These are phyloP conservation scores for Starmerella riodocensis DNA, from an alignment of 805 yeast species.

Conservation along the genomic window DNA sequence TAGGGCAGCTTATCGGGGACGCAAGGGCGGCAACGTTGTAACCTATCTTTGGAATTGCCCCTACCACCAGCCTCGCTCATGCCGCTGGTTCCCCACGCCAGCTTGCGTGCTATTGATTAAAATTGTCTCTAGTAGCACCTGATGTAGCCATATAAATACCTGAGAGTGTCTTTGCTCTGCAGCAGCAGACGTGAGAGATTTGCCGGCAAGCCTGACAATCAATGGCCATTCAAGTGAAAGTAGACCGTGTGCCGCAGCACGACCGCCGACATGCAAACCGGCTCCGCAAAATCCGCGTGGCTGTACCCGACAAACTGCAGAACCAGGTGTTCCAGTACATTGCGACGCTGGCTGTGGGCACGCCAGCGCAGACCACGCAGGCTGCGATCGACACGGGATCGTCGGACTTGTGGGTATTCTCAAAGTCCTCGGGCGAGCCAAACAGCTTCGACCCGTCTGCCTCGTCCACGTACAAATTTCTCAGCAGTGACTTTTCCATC, in stretches of 20 bases:
- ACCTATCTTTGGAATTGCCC: too few species aligned
- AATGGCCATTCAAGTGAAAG: conserved; percentile 2
- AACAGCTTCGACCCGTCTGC: conserved; percentile 9
- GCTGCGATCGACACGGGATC: conserved; percentile 60
- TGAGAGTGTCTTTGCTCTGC: too few species aligned
- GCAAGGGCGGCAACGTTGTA: too few species aligned
- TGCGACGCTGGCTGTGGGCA: conserved; percentile 33
- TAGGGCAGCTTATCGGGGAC: too few species aligned
- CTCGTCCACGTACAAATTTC: conserved; percentile 20
- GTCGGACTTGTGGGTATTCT: conserved; percentile 44
- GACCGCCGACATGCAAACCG: conserved; percentile 13
- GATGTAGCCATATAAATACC: too few species aligned
- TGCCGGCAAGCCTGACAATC: neutral
- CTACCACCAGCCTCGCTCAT: too few species aligned
- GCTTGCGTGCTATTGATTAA: too few species aligned
- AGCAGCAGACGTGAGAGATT: too few species aligned
- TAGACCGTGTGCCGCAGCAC: conserved; percentile 4
- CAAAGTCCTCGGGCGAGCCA: conserved; percentile 3
- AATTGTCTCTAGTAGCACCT: too few species aligned
- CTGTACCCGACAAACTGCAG: conserved; percentile 12
- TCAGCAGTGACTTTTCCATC: conserved; percentile 21
- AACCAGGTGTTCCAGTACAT: conserved; percentile 15
- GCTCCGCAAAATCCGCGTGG: conserved; percentile 3
- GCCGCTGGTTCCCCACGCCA: too few species aligned
- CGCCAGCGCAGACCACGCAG: conserved; percentile 37